A percentile compares a stretch with the other conserved stretches of the same genome.
These are phyloP conservation scores for Oldenlandia corymbosa DNA, from an alignment of 257 asterid genomes.

Conservation along the genomic window DNA sequence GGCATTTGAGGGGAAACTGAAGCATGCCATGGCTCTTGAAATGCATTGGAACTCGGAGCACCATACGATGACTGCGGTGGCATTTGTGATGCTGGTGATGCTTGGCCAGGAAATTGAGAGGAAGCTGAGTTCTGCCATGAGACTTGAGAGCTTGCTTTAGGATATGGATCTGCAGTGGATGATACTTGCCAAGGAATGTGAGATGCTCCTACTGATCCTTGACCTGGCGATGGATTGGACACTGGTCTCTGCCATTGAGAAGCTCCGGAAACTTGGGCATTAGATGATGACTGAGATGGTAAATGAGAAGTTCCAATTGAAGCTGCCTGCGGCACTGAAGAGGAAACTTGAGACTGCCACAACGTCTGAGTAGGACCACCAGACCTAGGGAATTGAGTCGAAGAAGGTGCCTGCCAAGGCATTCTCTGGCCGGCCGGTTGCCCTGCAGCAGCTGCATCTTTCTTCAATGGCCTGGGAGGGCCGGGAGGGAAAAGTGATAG, in stretches of 20 bases:
- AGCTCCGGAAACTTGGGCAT: constrained; percentile 6
- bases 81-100: constrained; percentile 6
- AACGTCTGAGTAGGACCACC: neutral
- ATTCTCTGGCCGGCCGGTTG: too few species aligned
- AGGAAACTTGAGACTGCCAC: constrained; percentile 9
- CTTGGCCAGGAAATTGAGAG: neutral
- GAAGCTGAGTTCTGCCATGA: neutral
- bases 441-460: constrained; percentile 4
- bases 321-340: constrained; percentile 6
- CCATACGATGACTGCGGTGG: constrained; percentile 4
- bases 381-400: neutral
- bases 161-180: neutral
- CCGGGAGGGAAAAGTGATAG: constrained; percentile 6
- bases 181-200: constrained; percentile 6
- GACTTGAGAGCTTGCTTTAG: neutral
- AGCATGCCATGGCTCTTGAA: constrained; percentile 15
- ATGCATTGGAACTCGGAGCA: neutral
- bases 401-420: constrained; percentile 7
- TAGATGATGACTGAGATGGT: neutral
- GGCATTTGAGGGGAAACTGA: constrained; percentile 3
- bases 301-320: neutral
- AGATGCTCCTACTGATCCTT: constrained; percentile 2
- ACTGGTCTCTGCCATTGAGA: neutral
- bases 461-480: constrained; percentile 6
- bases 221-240: neutral